Evolutionary conservation across 169 alveolate genomes (phyloP), one percentile per base, ranked within the genome.

Genomic region (Blepharisma undulans): DNA sequence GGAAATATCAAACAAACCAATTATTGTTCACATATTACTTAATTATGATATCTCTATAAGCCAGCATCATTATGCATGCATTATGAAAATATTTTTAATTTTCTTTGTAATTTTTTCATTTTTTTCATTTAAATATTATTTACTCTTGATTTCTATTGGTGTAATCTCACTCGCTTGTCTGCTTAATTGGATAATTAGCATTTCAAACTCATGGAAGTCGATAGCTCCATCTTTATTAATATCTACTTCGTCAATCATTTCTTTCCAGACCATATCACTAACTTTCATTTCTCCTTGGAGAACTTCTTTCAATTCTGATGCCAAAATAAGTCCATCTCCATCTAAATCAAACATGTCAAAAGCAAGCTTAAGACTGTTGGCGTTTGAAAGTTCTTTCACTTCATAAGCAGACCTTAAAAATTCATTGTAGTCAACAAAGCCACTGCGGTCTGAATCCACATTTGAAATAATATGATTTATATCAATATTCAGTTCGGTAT

Each of bases 341-440:
- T 98, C 99, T 80, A 97, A 72, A 92, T 98, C 99, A 88, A 98
- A 98, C 76, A 97, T 98, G 48, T 97, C 95, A 92, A 98, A 98
- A 76, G 99, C 99, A 76, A 96, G 97, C 95, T 95, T 96, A 86
- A 98, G 96, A 48, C 97, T 94, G 48, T 96, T 97, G 91, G 95
- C 97, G 91, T 97, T 98, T 72, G 94, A 95, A 88, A 98, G 95
- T 12, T 95, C 91, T 84, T 95, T 90, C 92, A 95, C 96, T 92
- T 98, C 99, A 48, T 97, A 90, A 60, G 98, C 94, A 19, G 99
- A 99, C 4, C 99, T 99, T 76, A 98, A 87, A 92, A 98, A 98
- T 92, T 98, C 99, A 25, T 99, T 97, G 93, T 98, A 98, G 87
- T 98, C 99, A 59, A 95, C 93, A 22, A 87, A 72, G 34, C 90